Conservation (phyloP, 371 early-diverging fungal species). For the Syncephalastrum monosporum region DNA sequence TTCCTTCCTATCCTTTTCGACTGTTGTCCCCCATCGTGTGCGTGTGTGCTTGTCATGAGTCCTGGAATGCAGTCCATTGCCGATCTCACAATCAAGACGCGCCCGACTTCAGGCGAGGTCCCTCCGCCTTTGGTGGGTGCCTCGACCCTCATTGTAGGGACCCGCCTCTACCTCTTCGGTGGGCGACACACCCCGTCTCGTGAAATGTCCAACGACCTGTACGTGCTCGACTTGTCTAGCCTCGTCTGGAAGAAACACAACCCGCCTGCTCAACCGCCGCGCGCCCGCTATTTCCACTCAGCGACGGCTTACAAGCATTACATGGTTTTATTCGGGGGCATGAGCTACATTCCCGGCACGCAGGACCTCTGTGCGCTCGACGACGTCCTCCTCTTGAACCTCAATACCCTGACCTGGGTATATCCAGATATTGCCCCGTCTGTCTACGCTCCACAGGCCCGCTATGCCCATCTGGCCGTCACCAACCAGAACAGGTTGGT, state of each 20-base stretch:
- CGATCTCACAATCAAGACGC: conserved; percentile 69
- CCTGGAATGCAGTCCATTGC: conserved; percentile 63
- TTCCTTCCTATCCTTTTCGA: conserved; percentile 1
- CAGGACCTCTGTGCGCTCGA: conserved; percentile 53
- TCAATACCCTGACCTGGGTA: conserved; percentile 55
- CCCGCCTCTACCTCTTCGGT: conserved; percentile 68
- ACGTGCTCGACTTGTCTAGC: conserved; percentile 60
- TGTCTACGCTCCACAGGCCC: conserved; percentile 54
- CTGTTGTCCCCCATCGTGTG: too few species aligned
- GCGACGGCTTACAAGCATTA: conserved; percentile 58
- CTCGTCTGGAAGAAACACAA: conserved; percentile 52
- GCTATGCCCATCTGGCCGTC: conserved; percentile 72
- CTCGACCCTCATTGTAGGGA: conserved; percentile 58
- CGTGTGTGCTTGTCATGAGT: conserved; percentile 24
- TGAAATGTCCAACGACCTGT: conserved; percentile 68
- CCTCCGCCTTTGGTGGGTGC: conserved; percentile 77
- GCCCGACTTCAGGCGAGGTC: conserved; percentile 57
- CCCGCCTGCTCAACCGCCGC: conserved; percentile 32
- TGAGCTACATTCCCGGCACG: conserved; percentile 40
- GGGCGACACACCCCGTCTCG: conserved; percentile 68
- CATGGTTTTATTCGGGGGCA: conserved; percentile 68
- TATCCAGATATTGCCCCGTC: conserved; percentile 44
- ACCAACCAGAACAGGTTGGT: conserved; percentile 56
- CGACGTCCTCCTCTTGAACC: conserved; percentile 67
- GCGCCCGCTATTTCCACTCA: conserved; percentile 77